A percentile compares a stretch with the other conserved stretches of the same genome.
Conservation (phyloP, 495 filamentous ascomycete species). For the Parachaetomium inaequale region DNA sequence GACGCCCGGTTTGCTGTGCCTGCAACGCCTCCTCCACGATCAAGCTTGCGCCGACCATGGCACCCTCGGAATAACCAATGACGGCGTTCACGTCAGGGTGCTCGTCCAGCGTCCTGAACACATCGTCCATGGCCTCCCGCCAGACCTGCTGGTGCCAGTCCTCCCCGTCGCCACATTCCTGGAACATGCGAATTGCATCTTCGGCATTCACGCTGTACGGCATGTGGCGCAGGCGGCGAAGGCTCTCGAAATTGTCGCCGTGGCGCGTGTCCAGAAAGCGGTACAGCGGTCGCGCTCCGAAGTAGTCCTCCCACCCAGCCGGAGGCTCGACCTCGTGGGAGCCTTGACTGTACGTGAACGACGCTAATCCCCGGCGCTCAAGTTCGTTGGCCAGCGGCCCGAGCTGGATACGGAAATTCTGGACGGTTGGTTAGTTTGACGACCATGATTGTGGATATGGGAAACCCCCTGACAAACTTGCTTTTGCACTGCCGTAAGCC, state of each 20-base stretch:
- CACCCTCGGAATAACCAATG: slow-evolving; percentile 55
- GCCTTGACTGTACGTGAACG: slow-evolving; percentile 49
- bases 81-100: slow-evolving; percentile 46
- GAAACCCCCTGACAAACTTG: not conserved
- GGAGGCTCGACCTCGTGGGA: slow-evolving; percentile 44
- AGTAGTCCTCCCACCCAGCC: slow-evolving; percentile 50
- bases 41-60: slow-evolving; percentile 48
- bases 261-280: slow-evolving; percentile 49
- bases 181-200: slow-evolving; percentile 46
- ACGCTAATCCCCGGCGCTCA: slow-evolving; percentile 38
- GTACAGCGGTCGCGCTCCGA: slow-evolving; percentile 49
- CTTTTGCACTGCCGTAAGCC: slow-evolving; percentile 40
- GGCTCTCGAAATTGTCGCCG: slow-evolving; percentile 44
- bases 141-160: slow-evolving; percentile 30
- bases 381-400: slow-evolving; percentile 49
- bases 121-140: slow-evolving; percentile 32
- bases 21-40: slow-evolving; percentile 47
- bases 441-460: not conserved
- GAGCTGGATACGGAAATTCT: slow-evolving; percentile 55
- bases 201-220: slow-evolving; percentile 47
- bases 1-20: slow-evolving; percentile 35
- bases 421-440: too few relatives aligned
- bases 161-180: slow-evolving; percentile 29
- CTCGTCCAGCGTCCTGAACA: slow-evolving; percentile 37
- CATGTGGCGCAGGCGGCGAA: slow-evolving; percentile 49